phyloP scores from a whole-genome alignment of 106 monocot genomes.

The Apostasia shenzhenica region DNA sequence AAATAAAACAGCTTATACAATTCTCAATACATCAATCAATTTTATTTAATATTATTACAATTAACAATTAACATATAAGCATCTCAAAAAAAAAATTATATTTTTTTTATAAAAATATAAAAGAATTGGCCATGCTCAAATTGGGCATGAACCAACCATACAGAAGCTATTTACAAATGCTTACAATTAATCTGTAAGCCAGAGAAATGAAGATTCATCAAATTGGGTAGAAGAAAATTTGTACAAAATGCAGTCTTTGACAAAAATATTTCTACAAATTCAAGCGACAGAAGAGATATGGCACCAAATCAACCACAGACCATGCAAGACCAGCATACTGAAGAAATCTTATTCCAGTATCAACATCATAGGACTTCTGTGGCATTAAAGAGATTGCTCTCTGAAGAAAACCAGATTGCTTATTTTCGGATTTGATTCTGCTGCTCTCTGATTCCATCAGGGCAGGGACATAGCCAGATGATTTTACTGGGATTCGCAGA shows the following conservation, averaged over 20 bases:
- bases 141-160: no score
- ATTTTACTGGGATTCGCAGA: constrained; percentile 64
- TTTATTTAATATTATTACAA: no score
- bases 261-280: constrained; percentile 21
- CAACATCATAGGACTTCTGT: constrained; percentile 59
- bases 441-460: constrained; percentile 34
- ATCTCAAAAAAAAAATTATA: no score
- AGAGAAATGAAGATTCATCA: neutral
- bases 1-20: no score
- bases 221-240: neutral
- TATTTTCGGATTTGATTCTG: constrained; percentile 27
- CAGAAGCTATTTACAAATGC: no score
- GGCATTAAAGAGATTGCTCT: constrained; percentile 39
- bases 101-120: no score
- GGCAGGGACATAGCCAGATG: constrained; percentile 71
- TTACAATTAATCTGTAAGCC: no score
- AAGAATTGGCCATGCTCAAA: no score
- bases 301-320: constrained; percentile 79
- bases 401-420: constrained; percentile 42
- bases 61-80: no score
- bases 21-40: no score
- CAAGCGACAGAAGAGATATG: constrained; percentile 54
- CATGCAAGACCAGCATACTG: constrained; percentile 88
- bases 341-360: constrained; percentile 77
- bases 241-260: neutral